Evolutionary conservation across 2,329 filamentous ascomycete species (phyloP).

Genomic region (Aureobasidium sp.): DNA sequence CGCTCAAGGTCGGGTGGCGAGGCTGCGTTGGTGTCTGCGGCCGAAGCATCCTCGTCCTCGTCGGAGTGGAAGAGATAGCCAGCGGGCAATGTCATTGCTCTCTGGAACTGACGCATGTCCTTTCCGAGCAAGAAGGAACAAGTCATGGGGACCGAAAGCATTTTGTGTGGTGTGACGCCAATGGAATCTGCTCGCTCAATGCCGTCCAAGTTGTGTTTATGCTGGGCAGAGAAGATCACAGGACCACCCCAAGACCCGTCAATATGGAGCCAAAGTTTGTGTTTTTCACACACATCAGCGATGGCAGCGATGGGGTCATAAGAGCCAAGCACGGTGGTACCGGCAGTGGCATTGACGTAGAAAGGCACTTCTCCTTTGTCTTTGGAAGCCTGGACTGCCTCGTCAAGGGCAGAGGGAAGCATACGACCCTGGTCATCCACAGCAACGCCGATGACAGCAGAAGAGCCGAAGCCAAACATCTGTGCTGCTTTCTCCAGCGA

Average conservation of each 20-base stretch:
- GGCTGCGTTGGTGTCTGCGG: slow-evolving; percentile 14
- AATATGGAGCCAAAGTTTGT: slow-evolving; percentile 83
- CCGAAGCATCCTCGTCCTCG: slow-evolving; percentile 25
- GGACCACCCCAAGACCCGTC: slow-evolving; percentile 88
- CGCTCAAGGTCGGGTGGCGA: neutral
- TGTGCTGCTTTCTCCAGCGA: slow-evolving; percentile 91
- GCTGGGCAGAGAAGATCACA: slow-evolving; percentile 64
- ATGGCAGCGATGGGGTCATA: slow-evolving; percentile 73
- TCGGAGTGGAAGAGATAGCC: slow-evolving; percentile 55
- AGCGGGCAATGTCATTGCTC: slow-evolving; percentile 75
- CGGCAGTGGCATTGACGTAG: slow-evolving; percentile 91
- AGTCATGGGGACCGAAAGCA: slow-evolving; percentile 84
- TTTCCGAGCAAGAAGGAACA: slow-evolving; percentile 79
- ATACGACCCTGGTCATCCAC: slow-evolving; percentile 68
- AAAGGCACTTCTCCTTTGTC: slow-evolving; percentile 68
- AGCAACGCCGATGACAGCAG: slow-evolving; percentile 62
- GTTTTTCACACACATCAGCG: slow-evolving; percentile 57
- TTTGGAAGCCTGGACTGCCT: slow-evolving; percentile 53
- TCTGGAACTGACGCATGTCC: slow-evolving; percentile 69
- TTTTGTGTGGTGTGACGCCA: slow-evolving; percentile 92
- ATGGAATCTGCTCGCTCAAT: slow-evolving; percentile 68
- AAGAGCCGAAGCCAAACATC: slow-evolving; percentile 72
- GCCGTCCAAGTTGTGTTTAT: slow-evolving; percentile 57
- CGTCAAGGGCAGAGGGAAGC: slow-evolving; percentile 55
- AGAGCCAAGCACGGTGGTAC: slow-evolving; percentile 84